These are phyloP conservation scores for Termitomyces heimii DNA, from an alignment of 768 basidiomycete species.

Conservation along the genomic window DNA sequence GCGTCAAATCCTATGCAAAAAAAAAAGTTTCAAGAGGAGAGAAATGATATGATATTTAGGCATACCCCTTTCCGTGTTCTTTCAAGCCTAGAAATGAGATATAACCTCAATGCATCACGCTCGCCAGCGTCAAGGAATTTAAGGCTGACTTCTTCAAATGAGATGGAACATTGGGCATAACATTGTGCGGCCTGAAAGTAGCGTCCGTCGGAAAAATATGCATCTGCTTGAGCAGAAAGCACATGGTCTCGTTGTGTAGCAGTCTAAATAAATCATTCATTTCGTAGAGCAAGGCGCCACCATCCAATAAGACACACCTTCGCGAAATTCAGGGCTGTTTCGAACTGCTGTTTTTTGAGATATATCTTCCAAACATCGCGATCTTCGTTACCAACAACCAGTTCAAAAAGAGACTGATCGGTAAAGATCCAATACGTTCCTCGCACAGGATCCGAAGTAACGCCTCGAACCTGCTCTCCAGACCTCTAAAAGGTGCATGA, in stretches of 20 bases:
- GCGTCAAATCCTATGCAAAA: constrained; percentile 69
- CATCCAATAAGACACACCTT: constrained; percentile 47
- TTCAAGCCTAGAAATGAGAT: constrained; percentile 83
- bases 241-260: constrained; percentile 84
- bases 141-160: constrained; percentile 89
- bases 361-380: constrained; percentile 94
- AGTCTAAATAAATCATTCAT: constrained; percentile 40
- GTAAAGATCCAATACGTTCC: constrained; percentile 96
- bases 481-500: constrained; percentile 48
- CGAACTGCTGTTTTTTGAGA: constrained; percentile 70
- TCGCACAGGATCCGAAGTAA: constrained; percentile 80
- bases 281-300: background rate
- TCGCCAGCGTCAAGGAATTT: constrained; percentile 88
- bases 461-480: constrained; percentile 63
- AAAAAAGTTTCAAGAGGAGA: background rate
- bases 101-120: constrained; percentile 85
- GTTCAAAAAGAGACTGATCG: constrained; percentile 81
- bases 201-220: constrained; percentile 69
- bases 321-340: constrained; percentile 74
- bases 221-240: constrained; percentile 76
- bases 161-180: constrained; percentile 82
- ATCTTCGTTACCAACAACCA: constrained; percentile 82
- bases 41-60: background rate
- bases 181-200: constrained; percentile 91
- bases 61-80: constrained; percentile 76